phyloP scores from a whole-genome alignment of 768 basidiomycete genomes.

The Sporobolomyces pararoseus region DNA sequence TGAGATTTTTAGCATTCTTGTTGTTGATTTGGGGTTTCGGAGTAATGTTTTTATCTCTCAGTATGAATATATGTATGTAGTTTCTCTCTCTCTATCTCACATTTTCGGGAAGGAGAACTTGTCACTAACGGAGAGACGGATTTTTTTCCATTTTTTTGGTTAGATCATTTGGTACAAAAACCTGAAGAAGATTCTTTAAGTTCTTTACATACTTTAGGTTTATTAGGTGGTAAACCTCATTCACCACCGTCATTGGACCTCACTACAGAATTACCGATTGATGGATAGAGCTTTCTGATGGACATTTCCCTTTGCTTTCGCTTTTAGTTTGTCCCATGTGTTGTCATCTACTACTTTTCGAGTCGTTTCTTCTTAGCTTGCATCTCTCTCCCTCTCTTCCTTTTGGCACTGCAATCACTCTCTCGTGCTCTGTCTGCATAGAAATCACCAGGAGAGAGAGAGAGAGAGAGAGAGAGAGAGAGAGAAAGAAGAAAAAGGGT shows the following conservation, averaged over 20 bases:
- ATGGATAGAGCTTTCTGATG: background rate
- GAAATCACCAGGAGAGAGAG: too few relatives aligned
- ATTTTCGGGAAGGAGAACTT: too few relatives aligned
- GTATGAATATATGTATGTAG: constrained; percentile 31
- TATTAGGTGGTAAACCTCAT: constrained; percentile 11
- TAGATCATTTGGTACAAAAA: background rate
- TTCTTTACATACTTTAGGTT: constrained; percentile 1
- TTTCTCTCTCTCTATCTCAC: background rate
- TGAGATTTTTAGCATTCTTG: constrained; percentile 8
- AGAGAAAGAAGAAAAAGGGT: too few relatives aligned
- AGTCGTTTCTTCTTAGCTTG: too few relatives aligned
- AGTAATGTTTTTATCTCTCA: constrained; percentile 38
- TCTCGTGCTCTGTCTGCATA: too few relatives aligned
- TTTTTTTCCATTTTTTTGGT: too few relatives aligned
- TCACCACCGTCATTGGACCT: background rate
- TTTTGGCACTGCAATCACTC: too few relatives aligned
- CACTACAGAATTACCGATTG: background rate
- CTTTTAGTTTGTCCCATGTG: too few relatives aligned
- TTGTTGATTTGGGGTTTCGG: constrained; percentile 37
- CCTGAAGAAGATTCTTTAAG: background rate
- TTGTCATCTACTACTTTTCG: too few relatives aligned
- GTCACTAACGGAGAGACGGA: too few relatives aligned
- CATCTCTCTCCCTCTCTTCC: too few relatives aligned
- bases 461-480: too few relatives aligned
- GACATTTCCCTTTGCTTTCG: background rate